Conservation (phyloP, 75 land plant species). For the Cryptomeria japonica region DNA sequence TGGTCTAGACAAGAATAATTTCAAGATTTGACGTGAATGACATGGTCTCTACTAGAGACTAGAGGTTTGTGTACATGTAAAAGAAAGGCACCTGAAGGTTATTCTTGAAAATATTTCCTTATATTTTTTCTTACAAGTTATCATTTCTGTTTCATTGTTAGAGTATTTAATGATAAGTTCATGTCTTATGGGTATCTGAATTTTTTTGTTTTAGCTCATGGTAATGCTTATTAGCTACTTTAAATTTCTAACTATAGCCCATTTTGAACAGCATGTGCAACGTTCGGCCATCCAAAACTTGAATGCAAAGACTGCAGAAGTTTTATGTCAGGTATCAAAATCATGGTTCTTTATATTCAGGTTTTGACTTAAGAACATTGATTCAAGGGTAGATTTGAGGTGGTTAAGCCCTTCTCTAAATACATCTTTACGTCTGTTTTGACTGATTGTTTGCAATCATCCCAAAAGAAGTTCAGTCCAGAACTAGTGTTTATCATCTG, state of each 20-base stretch:
- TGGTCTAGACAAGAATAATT: neutral
- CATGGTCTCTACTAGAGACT: neutral
- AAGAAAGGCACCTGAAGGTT: neutral
- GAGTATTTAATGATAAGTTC: neutral
- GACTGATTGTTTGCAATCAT: neutral
- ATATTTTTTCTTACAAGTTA: neutral
- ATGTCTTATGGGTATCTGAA: neutral
- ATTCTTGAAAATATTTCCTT: neutral
- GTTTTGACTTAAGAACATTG: neutral
- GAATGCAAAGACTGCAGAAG: constrained; percentile 82
- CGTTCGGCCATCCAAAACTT: constrained; percentile 69
- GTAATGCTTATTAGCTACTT: neutral
- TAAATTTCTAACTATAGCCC: neutral
- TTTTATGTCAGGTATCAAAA: constrained; percentile 78
- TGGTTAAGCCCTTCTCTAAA: neutral
- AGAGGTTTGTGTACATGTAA: neutral
- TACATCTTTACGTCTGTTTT: neutral
- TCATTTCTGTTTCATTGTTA: neutral
- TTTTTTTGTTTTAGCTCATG: neutral
- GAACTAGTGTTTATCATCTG: neutral
- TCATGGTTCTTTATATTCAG: neutral
- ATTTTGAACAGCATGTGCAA: constrained; percentile 65
- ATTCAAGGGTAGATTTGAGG: neutral
- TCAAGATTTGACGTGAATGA: neutral
- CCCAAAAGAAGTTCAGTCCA: neutral